These are phyloP conservation scores for Phaeotremella skinneri DNA, from an alignment of 768 basidiomycete genomes.

Conservation along the genomic window DNA sequence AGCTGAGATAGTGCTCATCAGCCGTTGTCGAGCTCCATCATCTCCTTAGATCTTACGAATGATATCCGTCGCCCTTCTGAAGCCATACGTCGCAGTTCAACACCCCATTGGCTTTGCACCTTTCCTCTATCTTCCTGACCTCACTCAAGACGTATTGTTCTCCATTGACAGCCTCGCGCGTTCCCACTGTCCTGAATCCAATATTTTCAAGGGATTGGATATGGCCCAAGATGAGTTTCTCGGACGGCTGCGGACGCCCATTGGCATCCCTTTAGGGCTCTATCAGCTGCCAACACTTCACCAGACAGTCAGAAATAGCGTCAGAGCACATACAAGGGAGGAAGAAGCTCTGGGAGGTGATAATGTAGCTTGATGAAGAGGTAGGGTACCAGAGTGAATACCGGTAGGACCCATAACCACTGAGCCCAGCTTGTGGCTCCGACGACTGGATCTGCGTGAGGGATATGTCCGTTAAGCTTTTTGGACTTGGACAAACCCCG, in stretches of 20 bases:
- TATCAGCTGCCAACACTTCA: slow-evolving; percentile 7
- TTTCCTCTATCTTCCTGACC: slow-evolving; percentile 61
- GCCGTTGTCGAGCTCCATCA: slow-evolving; percentile 3
- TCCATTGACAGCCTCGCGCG: slow-evolving; percentile 77
- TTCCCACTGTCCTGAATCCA: slow-evolving; percentile 88
- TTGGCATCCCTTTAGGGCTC: slow-evolving; percentile 19
- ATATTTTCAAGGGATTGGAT: slow-evolving; percentile 64
- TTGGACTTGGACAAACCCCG: too few species aligned
- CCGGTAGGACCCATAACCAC: slow-evolving; percentile 23
- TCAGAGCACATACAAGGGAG: slow-evolving; percentile 19
- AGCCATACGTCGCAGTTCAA: slow-evolving; percentile 90
- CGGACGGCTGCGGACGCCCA: slow-evolving; percentile 40
- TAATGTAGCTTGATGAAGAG: slow-evolving; percentile 30
- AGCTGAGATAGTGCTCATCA: slow-evolving; percentile 56
- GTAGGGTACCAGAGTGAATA: slow-evolving; percentile 28
- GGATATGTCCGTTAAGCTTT: neutral
- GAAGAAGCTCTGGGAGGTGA: slow-evolving; percentile 19
- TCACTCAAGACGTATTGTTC: slow-evolving; percentile 77
- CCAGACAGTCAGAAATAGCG: slow-evolving; percentile 1
- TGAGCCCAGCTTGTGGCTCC: neutral
- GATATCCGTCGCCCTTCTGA: slow-evolving; percentile 82
- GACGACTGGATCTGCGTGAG: neutral
- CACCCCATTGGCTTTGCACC: slow-evolving; percentile 66
- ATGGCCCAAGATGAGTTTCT: slow-evolving; percentile 36
- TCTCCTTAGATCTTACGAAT: slow-evolving; percentile 61